Conservation (phyloP, 2,329 filamentous ascomycete genomes). For the Monilinia vaccinii-corymbosi region DNA sequence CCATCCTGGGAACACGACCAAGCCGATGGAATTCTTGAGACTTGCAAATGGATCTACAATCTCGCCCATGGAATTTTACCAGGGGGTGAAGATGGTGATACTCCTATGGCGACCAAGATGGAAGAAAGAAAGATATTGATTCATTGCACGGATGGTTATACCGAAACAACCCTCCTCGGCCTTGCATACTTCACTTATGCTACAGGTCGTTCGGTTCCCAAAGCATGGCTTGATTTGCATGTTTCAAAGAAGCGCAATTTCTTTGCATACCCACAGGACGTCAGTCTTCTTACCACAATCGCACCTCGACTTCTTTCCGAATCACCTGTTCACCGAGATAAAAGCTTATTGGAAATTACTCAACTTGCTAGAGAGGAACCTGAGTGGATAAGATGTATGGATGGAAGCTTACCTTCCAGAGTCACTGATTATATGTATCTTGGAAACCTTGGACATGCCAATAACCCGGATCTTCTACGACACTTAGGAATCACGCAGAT, state of each 20-base stretch:
- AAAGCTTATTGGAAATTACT: conserved; percentile 44
- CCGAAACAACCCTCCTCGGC: conserved; percentile 80
- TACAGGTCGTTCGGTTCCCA: conserved; percentile 68
- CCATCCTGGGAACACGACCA: conserved; percentile 77
- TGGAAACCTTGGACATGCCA: conserved; percentile 86
- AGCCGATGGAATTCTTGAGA: conserved; percentile 74
- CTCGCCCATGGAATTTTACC: conserved; percentile 32
- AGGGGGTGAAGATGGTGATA: conserved; percentile 43
- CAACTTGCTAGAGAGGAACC: conserved; percentile 52
- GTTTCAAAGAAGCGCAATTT: conserved; percentile 78
- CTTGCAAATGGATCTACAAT: conserved; percentile 83
- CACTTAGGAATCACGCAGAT: conserved; percentile 79
- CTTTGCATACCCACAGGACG: conserved; percentile 90
- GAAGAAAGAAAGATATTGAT: conserved; percentile 62
- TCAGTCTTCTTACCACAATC: conserved; percentile 69
- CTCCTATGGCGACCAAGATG: conserved; percentile 37
- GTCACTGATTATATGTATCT: conserved; percentile 93
- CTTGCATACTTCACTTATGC: conserved; percentile 93
- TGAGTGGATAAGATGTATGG: conserved; percentile 71
- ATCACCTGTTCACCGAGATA: conserved; percentile 47
- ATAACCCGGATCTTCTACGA: conserved; percentile 76
- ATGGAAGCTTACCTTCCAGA: conserved; percentile 84
- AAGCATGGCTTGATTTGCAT: conserved; percentile 83
- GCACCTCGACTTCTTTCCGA: conserved; percentile 65
- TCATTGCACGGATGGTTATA: conserved; percentile 93